Percentiles rank a stretch among this genome's conserved stretches.
phyloP scores from a whole-genome alignment of 192 early-diverging fungal genomes.

The Umbelopsis ramanniana region DNA sequence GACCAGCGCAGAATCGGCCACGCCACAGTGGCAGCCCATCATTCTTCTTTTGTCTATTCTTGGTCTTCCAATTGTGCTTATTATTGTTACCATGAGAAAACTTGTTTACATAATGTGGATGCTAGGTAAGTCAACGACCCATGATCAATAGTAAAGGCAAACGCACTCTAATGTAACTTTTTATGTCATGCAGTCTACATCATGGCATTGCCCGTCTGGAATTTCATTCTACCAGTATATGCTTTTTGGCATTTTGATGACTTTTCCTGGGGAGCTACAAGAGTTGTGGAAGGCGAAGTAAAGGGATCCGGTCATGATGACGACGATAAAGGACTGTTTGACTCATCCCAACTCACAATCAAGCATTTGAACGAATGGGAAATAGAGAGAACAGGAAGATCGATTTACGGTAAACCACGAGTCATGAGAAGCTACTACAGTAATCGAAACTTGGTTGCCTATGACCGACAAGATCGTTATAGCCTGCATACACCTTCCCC shows the following conservation, averaged over 20 bases:
- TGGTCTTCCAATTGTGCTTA: constrained; percentile 87
- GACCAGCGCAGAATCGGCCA: constrained; percentile 1
- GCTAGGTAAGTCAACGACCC: constrained; percentile 50
- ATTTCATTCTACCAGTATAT: constrained; percentile 89
- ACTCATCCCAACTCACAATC: constrained; percentile 56
- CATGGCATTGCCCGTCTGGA: constrained; percentile 90
- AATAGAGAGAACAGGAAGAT: constrained; percentile 47
- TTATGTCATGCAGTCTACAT: constrained; percentile 65
- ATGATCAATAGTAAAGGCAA: background rate
- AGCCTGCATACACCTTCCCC: background rate
- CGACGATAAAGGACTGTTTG: constrained; percentile 72
- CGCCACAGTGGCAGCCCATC: constrained; percentile 58
- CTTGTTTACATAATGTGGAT: constrained; percentile 90
- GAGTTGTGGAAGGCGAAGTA: constrained; percentile 73
- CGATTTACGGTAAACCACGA: background rate
- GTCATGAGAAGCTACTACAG: constrained; percentile 1
- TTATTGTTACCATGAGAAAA: constrained; percentile 82
- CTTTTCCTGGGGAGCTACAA: constrained; percentile 85
- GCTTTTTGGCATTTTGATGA: constrained; percentile 96
- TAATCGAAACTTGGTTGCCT: background rate
- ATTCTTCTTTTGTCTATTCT: constrained; percentile 76
- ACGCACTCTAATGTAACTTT: background rate
- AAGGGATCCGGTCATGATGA: constrained; percentile 72
- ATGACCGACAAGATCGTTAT: background rate
- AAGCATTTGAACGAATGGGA: constrained; percentile 65